Conservation (phyloP, 331 rosid genomes). For the Prunus yedoensis region DNA sequence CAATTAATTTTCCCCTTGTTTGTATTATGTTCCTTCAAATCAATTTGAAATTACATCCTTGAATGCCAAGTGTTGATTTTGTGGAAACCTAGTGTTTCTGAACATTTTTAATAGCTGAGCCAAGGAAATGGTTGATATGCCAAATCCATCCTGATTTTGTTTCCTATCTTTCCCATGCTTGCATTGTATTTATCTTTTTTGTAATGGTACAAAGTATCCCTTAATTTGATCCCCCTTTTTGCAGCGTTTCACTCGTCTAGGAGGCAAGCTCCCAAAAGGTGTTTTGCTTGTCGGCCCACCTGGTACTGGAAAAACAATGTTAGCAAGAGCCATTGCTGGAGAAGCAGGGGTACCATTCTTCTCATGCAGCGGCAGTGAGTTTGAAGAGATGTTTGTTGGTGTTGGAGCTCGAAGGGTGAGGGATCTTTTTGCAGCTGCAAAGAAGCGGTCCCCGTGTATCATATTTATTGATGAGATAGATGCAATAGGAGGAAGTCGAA, state of each 20-base stretch:
- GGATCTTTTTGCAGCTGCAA: conserved; percentile 86
- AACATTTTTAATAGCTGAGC: background rate
- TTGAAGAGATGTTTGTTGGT: conserved; percentile 95
- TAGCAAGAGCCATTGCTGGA: conserved; percentile 97
- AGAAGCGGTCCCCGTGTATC: conserved; percentile 85
- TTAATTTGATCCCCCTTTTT: conserved; percentile 25
- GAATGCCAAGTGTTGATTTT: background rate
- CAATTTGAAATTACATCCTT: background rate
- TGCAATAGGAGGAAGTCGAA: conserved; percentile 84
- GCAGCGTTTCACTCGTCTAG: conserved; percentile 95
- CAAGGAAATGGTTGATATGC: background rate
- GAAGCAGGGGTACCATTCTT: conserved; percentile 98
- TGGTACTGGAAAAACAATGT: conserved; percentile 95
- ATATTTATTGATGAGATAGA: conserved; percentile 95
- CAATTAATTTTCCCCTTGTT: background rate
- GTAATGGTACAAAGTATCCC: background rate
- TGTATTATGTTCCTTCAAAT: background rate
- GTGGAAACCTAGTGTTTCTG: background rate
- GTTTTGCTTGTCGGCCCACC: conserved; percentile 97
- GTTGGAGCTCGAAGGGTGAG: conserved; percentile 98
- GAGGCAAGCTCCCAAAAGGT: conserved; percentile 95
- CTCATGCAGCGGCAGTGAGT: conserved; percentile 94
- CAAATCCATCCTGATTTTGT: background rate
- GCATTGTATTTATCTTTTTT: background rate
- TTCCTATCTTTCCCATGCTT: background rate